phyloP scores from a whole-genome alignment of 345 rosid species.

The Hibiscus trionum region DNA sequence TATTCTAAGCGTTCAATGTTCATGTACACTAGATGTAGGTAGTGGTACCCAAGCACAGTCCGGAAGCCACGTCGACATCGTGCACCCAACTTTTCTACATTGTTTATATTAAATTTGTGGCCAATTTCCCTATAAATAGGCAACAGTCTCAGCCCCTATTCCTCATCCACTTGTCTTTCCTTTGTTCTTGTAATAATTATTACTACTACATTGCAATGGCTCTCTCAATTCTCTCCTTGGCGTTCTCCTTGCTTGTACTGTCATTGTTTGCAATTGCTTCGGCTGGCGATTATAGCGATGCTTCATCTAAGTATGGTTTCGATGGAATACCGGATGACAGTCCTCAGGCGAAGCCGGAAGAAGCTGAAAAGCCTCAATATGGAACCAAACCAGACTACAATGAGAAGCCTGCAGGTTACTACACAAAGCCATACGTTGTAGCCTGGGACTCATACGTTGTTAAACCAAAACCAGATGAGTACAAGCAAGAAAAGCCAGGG shows the following conservation, averaged over 20 bases:
- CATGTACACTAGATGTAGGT: neutral
- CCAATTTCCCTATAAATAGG: neutral
- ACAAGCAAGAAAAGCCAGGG: too few relatives aligned
- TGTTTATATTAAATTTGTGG: neutral
- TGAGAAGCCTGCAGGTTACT: neutral
- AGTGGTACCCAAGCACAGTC: neutral
- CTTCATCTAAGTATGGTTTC: neutral
- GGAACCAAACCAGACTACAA: neutral
- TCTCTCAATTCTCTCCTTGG: neutral
- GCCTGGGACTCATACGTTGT: too few relatives aligned
- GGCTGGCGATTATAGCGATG: constrained; percentile 1
- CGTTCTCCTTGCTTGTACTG: neutral
- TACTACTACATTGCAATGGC: neutral
- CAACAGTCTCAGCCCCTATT: neutral
- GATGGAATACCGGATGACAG: constrained; percentile 3
- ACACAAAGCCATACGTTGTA: neutral
- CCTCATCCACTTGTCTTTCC: neutral
- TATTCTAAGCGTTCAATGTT: neutral
- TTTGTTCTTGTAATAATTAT: neutral
- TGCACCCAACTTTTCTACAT: neutral
- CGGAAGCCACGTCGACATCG: neutral
- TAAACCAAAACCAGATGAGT: too few relatives aligned
- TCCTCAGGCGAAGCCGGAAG: neutral
- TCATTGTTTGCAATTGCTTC: constrained; percentile 2
- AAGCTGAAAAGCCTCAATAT: neutral